These are phyloP conservation scores for Penicillium subrubescens DNA, from an alignment of 495 filamentous ascomycete genomes.

Conservation along the genomic window DNA sequence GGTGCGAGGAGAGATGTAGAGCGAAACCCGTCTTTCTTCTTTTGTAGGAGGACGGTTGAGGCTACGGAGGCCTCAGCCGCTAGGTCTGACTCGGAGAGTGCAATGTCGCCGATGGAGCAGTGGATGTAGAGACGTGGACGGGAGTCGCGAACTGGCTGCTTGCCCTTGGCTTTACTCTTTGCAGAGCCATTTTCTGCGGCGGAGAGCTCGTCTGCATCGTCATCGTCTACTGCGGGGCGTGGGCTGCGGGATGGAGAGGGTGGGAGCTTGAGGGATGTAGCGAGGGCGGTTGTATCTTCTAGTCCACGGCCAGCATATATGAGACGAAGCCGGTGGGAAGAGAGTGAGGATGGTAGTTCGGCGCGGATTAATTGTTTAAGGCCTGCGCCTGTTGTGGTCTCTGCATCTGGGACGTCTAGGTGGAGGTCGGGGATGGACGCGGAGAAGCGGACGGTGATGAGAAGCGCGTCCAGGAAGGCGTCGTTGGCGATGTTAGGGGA, in stretches of 20 bases:
- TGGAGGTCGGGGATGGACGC: constrained; percentile 80
- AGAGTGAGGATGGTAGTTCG: constrained; percentile 62
- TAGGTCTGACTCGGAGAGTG: constrained; percentile 67
- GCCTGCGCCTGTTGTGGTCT: constrained; percentile 67
- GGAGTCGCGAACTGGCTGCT: constrained; percentile 50
- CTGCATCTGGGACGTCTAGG: constrained; percentile 68
- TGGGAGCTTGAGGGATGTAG: constrained; percentile 63
- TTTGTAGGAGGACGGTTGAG: constrained; percentile 31
- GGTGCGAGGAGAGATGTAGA: constrained; percentile 10
- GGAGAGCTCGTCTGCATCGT: constrained; percentile 32
- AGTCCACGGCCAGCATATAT: constrained; percentile 88
- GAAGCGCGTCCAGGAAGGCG: constrained; percentile 50
- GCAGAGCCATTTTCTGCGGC: constrained; percentile 25
- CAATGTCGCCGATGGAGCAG: constrained; percentile 76
- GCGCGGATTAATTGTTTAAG: constrained; percentile 81
- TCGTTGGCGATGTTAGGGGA: constrained; percentile 19
- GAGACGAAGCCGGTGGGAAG: constrained; percentile 72
- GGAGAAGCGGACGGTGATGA: constrained; percentile 86
- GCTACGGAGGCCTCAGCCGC: constrained; percentile 62
- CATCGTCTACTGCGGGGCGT: constrained; percentile 26
- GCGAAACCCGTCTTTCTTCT: constrained; percentile 13
- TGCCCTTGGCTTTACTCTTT: constrained; percentile 54
- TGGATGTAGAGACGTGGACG: constrained; percentile 73
- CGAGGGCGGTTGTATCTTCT: constrained; percentile 66
- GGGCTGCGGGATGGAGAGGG: constrained; percentile 48